Evolutionary conservation across 2,329 filamentous ascomycete genomes (phyloP).

Genomic region (Botrytis galanthina): DNA sequence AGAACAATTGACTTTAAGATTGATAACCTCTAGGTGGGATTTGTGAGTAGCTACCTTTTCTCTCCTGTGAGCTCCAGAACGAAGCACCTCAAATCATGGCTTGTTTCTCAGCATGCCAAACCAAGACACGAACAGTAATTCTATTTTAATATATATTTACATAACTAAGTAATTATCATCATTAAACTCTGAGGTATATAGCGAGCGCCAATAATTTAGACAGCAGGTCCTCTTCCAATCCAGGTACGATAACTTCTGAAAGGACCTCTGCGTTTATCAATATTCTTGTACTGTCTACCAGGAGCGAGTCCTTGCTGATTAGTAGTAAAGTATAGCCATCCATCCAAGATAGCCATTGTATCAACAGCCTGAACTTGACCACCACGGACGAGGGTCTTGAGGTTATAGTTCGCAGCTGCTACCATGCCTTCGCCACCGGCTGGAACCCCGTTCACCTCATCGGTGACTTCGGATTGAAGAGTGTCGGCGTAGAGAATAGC

Average conservation of each 20-base stretch:
- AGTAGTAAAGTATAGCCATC: constrained; percentile 8
- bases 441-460: not conserved
- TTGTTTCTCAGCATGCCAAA: not conserved
- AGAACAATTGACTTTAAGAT: not conserved
- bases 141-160: not conserved
- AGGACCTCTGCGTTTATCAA: constrained; percentile 4
- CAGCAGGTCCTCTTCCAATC: constrained; percentile 8
- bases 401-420: not conserved
- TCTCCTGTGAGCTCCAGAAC: not conserved
- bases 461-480: constrained; percentile 1
- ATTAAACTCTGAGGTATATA: not conserved
- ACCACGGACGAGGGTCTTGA: not conserved
- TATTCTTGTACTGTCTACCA: constrained; percentile 7
- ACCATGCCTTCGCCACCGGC: not conserved
- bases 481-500: constrained; percentile 7
- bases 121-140: not conserved
- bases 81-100: not conserved
- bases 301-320: constrained; percentile 10
- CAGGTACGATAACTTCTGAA: not conserved
- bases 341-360: constrained; percentile 13
- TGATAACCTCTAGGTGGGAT: not conserved
- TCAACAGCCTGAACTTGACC: constrained; percentile 2
- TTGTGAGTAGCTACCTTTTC: not conserved
- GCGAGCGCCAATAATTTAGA: not conserved
- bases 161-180: not conserved